Evolutionary conservation across 1,284 basidiomycete species (phyloP), one percentile per base, ranked within the genome.

Genomic region (Ganoderma leucocontextum): DNA sequence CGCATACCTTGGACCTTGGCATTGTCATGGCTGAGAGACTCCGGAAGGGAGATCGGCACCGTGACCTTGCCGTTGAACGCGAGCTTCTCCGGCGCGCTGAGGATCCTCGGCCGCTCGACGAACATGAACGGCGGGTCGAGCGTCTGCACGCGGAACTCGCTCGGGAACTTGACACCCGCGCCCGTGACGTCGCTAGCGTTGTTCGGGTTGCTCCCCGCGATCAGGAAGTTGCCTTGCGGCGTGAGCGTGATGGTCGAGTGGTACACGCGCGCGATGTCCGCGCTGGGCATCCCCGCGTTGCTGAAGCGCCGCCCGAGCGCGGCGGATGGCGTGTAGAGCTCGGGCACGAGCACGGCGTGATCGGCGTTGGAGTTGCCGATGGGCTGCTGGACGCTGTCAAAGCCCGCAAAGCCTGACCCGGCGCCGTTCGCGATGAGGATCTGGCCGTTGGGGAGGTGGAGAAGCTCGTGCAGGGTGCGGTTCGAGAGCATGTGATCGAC

Each of bases 161-260:
- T 86, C 52, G 72, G 69, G 71, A 70, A 76, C 76, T 75, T 72
- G 57, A 76, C 63, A n/a, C 64, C 73, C 7, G 69, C 63, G 1
- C 72, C 69, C 15, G 62, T 39, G 19, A 75, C 78, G 6, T 53
- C 59, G 38, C 73, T 79, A 66, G 81, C 79, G n/a, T 75, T 74
- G 70, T 88, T 86, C 17, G 87, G 87, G 74, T 87, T 87, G 47
- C 81, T 84, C 1, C 86, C 86, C 29, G 82, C 84, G 64, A 87
- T 76, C 72, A 86, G 78, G 67, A 87, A 81, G 69, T 84, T 83
- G 52, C 82, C 83, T 58, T 77, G 78, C 17, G 81, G 81, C 4
- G 82, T 83, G 58, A 84, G 75, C 38, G 79, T 82, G 25, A 80
- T 79, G 38, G 75, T 78, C 12, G 83, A 85, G 70, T 86, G 85